Conservation (phyloP, 768 basidiomycete genomes). For the Termitomyces sp. region DNA sequence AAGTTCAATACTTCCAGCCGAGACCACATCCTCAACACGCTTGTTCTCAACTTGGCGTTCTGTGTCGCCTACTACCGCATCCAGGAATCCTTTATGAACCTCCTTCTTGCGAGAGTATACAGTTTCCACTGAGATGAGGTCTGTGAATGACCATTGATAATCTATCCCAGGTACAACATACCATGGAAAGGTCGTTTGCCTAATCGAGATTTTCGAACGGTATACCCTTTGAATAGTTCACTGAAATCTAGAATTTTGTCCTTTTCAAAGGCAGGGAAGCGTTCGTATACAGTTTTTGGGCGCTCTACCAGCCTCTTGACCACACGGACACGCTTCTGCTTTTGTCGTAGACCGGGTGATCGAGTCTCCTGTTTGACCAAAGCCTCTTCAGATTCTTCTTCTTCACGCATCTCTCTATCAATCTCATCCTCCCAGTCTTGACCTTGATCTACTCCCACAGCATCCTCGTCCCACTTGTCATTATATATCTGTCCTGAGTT, state of each 20-base stretch:
- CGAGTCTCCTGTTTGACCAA: slow-evolving; percentile 55
- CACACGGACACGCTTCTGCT: slow-evolving; percentile 53
- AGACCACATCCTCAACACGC: slow-evolving; percentile 72
- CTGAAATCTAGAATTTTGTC: slow-evolving; percentile 77
- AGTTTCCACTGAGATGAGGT: slow-evolving; percentile 63
- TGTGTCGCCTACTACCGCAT: slow-evolving; percentile 74
- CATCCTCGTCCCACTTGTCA: slow-evolving; percentile 66
- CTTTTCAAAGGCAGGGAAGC: slow-evolving; percentile 80
- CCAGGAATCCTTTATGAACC: slow-evolving; percentile 57
- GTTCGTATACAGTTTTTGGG: slow-evolving; percentile 81
- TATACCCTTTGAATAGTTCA: slow-evolving; percentile 79
- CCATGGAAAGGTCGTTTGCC: slow-evolving; percentile 63
- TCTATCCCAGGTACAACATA: slow-evolving; percentile 26
- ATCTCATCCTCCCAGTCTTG: slow-evolving; percentile 89
- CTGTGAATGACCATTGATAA: slow-evolving; percentile 5
- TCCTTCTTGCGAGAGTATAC: slow-evolving; percentile 73
- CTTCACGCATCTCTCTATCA: slow-evolving; percentile 66
- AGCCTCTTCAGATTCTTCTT: slow-evolving; percentile 45
- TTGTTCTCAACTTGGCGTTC: slow-evolving; percentile 72
- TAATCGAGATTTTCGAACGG: slow-evolving; percentile 70
- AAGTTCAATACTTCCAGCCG: slow-evolving; percentile 70
- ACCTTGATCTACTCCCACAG: slow-evolving; percentile 71
- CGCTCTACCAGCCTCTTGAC: slow-evolving; percentile 69
- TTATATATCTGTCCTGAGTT: slow-evolving; percentile 70
- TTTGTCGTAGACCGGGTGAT: slow-evolving; percentile 45